These are phyloP conservation scores for Diaporthe caulivora DNA, from an alignment of 2,329 filamentous ascomycete species.

Conservation along the genomic window DNA sequence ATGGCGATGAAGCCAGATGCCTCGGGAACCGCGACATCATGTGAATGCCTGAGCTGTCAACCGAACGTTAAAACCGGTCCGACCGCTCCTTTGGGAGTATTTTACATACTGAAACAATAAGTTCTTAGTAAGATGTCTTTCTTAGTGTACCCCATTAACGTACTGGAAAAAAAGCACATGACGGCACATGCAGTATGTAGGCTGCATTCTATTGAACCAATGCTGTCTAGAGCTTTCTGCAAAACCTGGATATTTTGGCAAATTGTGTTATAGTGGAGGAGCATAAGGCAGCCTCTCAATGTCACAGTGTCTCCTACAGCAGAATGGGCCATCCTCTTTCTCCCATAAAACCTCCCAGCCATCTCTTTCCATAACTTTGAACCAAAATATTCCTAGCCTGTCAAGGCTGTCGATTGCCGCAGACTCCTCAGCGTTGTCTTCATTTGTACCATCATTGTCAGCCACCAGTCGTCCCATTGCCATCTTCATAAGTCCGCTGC, in stretches of 20 bases:
- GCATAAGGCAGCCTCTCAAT: neutral
- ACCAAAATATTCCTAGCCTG: slow-evolving; percentile 23
- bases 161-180: too few species aligned
- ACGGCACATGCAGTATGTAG: too few species aligned
- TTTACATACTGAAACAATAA: too few species aligned
- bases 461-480: neutral
- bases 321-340: neutral
- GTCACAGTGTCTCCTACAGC: neutral
- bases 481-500: neutral
- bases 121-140: too few species aligned
- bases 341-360: slow-evolving; percentile 12
- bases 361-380: slow-evolving; percentile 1
- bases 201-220: too few species aligned
- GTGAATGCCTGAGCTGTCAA: too few species aligned
- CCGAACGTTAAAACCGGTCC: too few species aligned
- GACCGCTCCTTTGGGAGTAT: too few species aligned
- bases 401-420: neutral
- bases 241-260: neutral
- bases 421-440: neutral
- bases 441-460: neutral
- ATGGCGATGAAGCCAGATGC: too few species aligned
- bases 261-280: neutral
- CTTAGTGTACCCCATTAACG: too few species aligned
- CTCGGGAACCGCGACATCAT: too few species aligned
- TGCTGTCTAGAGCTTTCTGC: neutral